Base-by-base conservation (phyloP, 2,329 filamentous ascomycete genomes). In the Nothomitra cinnamomea region DNA sequence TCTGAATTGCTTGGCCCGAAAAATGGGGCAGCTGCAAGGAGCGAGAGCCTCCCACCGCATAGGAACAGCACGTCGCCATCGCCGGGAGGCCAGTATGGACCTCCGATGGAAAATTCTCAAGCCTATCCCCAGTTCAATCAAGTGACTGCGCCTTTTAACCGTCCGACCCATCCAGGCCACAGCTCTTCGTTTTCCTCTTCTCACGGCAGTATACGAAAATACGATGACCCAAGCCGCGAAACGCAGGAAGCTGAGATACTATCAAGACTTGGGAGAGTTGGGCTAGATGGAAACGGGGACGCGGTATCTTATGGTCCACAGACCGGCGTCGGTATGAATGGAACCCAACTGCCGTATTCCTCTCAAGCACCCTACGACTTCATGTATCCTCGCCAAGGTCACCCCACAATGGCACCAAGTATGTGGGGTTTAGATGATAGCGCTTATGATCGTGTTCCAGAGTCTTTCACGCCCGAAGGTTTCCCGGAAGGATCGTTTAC, bases 131-230 rank as follows among this genome's bases (percentile, higher is more conserved):
- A 53, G 40, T 53, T 55, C 36, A 49, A 48, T 38, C 51, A 45
- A 50, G 42, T 51, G 12, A 51, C 52, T 17, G 41, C 17, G 25
- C 19, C 43, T 49, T 52, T 51, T 13, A 64, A 66, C 50, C 61
- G 67, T 32, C 64, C 67, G 1, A 57, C 58, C 1, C 66, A 69
- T 54, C 65, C 66, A 6, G 58, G 66, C 0, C 67, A 66, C 49
- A 64, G 66, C 2, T 65, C 66, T 2, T 49, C 45, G 8, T 49
- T 49, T 28, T 49, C 45, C 17, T 49, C 24, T 17, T 21, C 13
- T 28, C 45, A 49, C n/a, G 45, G 45, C 24, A 49, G 24, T 19
- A 17, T 49, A 15, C 45, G 45, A 22, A 56, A 55, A 53, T 59
- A 58, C 53, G 47, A 55, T 47, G 58, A 61, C 13, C 38, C 58